phyloP scores from a whole-genome alignment of 345 rosid genomes.

The Eucalyptus victrix region DNA sequence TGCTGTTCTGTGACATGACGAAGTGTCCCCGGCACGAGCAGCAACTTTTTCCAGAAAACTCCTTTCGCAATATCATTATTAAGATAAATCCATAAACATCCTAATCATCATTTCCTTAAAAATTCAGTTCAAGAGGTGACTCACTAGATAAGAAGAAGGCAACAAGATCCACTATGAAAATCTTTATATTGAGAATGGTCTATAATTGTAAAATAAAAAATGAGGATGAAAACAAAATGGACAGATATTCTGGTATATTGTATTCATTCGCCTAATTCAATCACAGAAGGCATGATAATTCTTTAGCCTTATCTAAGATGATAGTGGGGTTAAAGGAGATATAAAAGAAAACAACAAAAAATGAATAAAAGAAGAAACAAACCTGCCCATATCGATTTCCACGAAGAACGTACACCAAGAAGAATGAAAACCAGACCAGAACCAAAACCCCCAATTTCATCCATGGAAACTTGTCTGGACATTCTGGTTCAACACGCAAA shows the following conservation, averaged over 20 bases:
- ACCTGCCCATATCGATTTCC: slow-evolving; percentile 69
- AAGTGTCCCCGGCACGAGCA: not conserved
- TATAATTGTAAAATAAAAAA: not conserved
- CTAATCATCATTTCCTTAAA: not conserved
- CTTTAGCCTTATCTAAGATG: not conserved
- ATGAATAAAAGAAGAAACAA: not conserved
- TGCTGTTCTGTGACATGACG: not conserved
- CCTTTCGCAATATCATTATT: not conserved
- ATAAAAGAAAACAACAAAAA: not conserved
- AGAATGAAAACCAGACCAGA: slow-evolving; percentile 71
- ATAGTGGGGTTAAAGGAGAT: not conserved
- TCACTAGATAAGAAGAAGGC: not conserved
- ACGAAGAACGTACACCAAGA: slow-evolving; percentile 45
- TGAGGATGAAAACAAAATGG: not conserved
- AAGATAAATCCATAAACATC: not conserved
- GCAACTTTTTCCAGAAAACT: not conserved
- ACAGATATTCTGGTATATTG: not conserved
- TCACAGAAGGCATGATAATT: not conserved
- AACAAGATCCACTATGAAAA: not conserved
- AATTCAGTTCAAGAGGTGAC: not conserved
- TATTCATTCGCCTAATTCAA: not conserved
- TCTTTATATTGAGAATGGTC: not conserved
- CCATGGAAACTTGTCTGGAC: slow-evolving; percentile 43
- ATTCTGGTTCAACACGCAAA: slow-evolving; percentile 4
- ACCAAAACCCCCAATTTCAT: slow-evolving; percentile 49